Conservation (phyloP, 345 rosid species). For the Eucalyptus urophylla region DNA sequence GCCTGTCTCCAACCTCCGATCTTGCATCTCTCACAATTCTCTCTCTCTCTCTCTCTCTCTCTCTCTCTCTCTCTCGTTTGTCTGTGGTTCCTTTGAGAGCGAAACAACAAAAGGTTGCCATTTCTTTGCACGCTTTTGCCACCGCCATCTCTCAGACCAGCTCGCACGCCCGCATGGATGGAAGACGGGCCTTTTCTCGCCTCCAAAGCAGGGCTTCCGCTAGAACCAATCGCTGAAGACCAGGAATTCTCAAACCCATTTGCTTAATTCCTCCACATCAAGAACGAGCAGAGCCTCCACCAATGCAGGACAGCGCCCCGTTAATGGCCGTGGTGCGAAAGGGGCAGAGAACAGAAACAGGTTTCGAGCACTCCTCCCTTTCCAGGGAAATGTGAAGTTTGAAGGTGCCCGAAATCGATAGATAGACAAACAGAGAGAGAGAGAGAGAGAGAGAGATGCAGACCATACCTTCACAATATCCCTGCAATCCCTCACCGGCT, state of each 20-base stretch:
- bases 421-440: not conserved
- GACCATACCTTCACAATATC: not conserved
- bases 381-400: not conserved
- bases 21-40: not conserved
- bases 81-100: not conserved
- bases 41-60: not conserved
- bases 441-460: not conserved
- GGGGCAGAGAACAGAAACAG: not conserved
- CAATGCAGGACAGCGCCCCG: constrained; percentile 62
- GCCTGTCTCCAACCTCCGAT: not conserved
- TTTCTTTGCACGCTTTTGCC: not conserved
- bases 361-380: not conserved
- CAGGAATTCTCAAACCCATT: not conserved
- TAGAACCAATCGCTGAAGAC: not conserved
- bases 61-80: not conserved
- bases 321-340: constrained; percentile 49
- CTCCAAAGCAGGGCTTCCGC: not conserved
- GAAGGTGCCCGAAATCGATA: not conserved
- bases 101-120: not conserved
- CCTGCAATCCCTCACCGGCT: not conserved
- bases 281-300: constrained; percentile 15
- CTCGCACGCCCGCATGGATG: not conserved
- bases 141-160: not conserved
- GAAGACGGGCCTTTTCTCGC: not conserved
- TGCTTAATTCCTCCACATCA: constrained; percentile 32